Evolutionary conservation across 495 filamentous ascomycete species (phyloP), one percentile per base, ranked within the genome.

Genomic region (Lasiosphaeriaceae sp.): DNA sequence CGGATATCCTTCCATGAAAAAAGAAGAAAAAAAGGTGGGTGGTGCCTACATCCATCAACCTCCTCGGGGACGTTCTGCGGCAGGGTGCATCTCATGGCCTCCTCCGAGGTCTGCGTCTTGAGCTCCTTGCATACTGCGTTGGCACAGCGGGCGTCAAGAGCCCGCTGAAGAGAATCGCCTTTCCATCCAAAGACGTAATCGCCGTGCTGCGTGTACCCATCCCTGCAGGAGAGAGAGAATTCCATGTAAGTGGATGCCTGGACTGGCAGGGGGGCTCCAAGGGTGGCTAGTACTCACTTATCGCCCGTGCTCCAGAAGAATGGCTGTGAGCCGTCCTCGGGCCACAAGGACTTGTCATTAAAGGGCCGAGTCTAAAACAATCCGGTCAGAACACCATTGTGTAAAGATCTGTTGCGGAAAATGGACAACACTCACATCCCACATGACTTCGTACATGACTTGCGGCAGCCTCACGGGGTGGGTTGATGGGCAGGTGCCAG

Each of bases 111-210:
- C 53, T 76, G 73, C 19, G 65, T 61, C 52, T 59, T 65, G 49
- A 76, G 62, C 31, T 63, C 55, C 20, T 57, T 63, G 71, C 78
- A 80, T 17, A 64, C 60, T 50, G 69, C 66, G 43, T 71, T 71
- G 11, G 61, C 65, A 66, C 78, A 81, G 23, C 71, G 62, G 44
- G 70, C 72, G 52, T 81, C 74, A 65, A 81, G 70, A n/a, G 77
- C 78, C 7, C 65, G 62, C 68, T 77, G 76, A 3, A 81, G 66
- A 0, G 75, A 67, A 24, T 78, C 72, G 41, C 69, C 77, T 58
- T 80, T 70, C 77, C 78, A 81, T 14, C 78, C 77, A 62, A 80
- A 81, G 44, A 81, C 58, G 59, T 81, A 81, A 50, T 81, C 78
- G 29, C 76, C 78, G 56, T 79, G 78, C 16, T 76, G 71, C 14